phyloP scores from a whole-genome alignment of 257 asterid species.

The Solanum infundibuliforme region DNA sequence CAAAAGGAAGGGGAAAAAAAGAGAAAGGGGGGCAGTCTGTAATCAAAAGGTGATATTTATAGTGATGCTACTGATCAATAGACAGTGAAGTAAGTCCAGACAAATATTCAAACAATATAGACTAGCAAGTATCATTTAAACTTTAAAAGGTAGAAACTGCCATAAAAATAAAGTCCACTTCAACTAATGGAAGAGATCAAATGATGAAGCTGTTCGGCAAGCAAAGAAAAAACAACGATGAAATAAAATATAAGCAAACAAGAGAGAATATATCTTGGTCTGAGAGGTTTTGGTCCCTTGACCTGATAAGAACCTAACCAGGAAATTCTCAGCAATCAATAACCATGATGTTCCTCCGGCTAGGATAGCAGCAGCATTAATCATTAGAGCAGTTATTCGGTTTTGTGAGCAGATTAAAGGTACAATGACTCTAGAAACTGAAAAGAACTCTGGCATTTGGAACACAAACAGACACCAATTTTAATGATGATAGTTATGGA shows the following conservation, averaged over 20 bases:
- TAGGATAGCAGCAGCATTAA: background rate
- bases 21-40: background rate
- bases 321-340: background rate
- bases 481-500: background rate
- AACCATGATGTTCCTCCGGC: background rate
- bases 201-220: background rate
- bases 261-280: background rate
- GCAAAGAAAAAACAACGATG: background rate
- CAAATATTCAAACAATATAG: background rate
- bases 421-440: background rate
- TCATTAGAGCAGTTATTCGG: background rate
- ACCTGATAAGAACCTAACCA: background rate
- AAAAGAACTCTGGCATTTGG: background rate
- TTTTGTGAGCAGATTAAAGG: background rate
- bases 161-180: background rate
- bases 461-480: background rate
- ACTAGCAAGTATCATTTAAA: background rate
- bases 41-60: background rate
- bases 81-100: background rate
- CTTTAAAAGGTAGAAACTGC: background rate
- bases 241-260: background rate
- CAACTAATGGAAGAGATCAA: background rate
- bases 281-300: background rate
- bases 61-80: background rate
- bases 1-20: background rate